Conservation (phyloP, 768 basidiomycete genomes). For the Mycena kentingensis region DNA sequence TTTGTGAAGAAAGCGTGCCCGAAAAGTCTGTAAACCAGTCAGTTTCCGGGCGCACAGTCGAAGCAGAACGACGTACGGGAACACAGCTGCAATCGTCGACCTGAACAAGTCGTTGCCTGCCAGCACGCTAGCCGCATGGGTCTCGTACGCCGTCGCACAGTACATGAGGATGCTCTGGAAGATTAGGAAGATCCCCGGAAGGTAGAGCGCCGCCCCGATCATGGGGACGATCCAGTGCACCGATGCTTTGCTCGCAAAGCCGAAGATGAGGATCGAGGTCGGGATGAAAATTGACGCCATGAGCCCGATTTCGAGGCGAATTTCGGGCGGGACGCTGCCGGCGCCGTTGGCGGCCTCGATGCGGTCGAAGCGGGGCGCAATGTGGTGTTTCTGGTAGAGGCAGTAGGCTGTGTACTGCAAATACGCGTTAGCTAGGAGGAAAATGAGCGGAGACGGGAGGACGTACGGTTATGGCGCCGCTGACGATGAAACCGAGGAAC, state of each 20-base stretch:
- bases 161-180: conserved; percentile 35
- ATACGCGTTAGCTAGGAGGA: neutral
- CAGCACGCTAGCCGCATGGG: conserved; percentile 34
- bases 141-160: conserved; percentile 33
- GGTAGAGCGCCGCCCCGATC: conserved; percentile 36
- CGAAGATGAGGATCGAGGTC: conserved; percentile 36
- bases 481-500: conserved; percentile 30
- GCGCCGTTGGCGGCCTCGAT: conserved; percentile 15
- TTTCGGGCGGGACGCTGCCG: conserved; percentile 31
- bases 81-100: conserved; percentile 28
- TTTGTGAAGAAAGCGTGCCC: conserved; percentile 26
- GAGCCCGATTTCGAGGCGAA: conserved; percentile 35
- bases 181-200: conserved; percentile 33
- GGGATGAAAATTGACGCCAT: conserved; percentile 35
- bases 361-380: conserved; percentile 21
- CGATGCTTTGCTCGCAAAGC: conserved; percentile 30
- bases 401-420: conserved; percentile 23
- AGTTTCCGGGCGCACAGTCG: neutral
- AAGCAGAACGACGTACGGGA: conserved; percentile 17
- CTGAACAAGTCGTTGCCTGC: conserved; percentile 38
- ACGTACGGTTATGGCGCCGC: conserved; percentile 17
- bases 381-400: conserved; percentile 27
- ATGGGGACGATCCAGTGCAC: conserved; percentile 39
- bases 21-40: conserved; percentile 19
- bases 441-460: neutral